These are phyloP conservation scores for Barnettozyma vustinii DNA, from an alignment of 805 yeast species.

Conservation along the genomic window DNA sequence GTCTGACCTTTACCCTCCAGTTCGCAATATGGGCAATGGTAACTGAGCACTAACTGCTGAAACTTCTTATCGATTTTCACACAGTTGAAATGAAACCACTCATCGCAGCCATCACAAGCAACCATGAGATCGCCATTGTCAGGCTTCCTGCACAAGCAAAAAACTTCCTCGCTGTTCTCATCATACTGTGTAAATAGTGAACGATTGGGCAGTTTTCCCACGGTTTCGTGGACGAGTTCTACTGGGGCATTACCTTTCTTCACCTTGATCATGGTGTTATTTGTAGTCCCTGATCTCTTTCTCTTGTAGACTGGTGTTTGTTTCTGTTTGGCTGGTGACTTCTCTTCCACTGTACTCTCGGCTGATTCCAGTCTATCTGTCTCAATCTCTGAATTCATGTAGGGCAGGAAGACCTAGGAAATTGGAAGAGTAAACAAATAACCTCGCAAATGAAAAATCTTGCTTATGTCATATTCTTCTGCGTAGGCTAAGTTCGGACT, in stretches of 20 bases:
- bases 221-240: constrained; percentile 22
- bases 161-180: constrained; percentile 55
- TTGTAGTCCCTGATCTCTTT: neutral
- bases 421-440: neutral
- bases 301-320: neutral
- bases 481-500: neutral
- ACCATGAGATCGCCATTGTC: constrained; percentile 84
- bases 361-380: constrained; percentile 4
- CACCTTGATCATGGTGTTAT: neutral
- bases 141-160: constrained; percentile 71
- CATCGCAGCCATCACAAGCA: constrained; percentile 93
- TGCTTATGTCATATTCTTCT: neutral
- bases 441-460: neutral
- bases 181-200: constrained; percentile 30
- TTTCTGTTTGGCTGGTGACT: constrained; percentile 1
- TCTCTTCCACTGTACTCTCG: constrained; percentile 5
- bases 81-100: constrained; percentile 88
- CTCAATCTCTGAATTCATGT: constrained; percentile 1
- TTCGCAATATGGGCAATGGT: constrained; percentile 70
- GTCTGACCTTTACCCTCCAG: constrained; percentile 41
- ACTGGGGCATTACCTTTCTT: neutral
- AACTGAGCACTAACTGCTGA: constrained; percentile 54
- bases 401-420: neutral
- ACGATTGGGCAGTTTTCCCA: constrained; percentile 22
- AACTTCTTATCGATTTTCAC: constrained; percentile 50